These are phyloP conservation scores for barley (Hordeum vulgare) DNA, from an alignment of 176 grass and related monocot species.

Conservation along the genomic window DNA sequence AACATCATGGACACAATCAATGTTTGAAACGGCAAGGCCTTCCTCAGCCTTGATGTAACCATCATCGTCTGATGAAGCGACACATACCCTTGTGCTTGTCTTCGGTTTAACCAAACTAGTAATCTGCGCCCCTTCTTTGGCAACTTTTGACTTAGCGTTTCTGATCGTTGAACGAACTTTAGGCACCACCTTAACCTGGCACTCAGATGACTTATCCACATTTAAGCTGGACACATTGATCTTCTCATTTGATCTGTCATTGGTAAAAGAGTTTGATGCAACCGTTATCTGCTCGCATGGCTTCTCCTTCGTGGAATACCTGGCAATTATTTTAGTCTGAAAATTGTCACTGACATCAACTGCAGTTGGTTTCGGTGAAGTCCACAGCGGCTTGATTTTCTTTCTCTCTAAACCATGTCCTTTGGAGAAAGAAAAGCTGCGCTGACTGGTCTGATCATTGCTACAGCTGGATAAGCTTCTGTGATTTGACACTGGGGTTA, in stretches of 20 bases:
- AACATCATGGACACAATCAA: neutral
- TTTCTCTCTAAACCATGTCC: constrained; percentile 18
- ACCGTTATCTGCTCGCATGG: neutral
- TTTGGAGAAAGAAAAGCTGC: constrained; percentile 34
- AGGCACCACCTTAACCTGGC: neutral
- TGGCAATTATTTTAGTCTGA: neutral
- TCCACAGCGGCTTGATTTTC: constrained; percentile 21
- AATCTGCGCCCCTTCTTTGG: constrained; percentile 21
- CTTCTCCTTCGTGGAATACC: constrained; percentile 34
- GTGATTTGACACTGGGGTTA: constrained; percentile 66
- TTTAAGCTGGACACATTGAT: neutral
- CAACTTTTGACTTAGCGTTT: neutral
- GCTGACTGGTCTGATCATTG: constrained; percentile 38
- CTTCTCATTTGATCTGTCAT: constrained; percentile 22
- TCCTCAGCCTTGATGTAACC: constrained; percentile 22
- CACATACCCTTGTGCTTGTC: neutral
- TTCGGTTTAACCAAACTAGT: constrained; percentile 34
- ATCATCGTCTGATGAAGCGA: constrained; percentile 17
- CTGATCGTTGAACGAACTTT: constrained; percentile 21
- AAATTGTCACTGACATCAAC: constrained; percentile 11
- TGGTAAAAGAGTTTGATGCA: constrained; percentile 6
- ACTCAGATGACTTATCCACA: constrained; percentile 28
- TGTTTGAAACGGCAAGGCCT: constrained; percentile 20
- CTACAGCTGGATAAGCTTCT: constrained; percentile 72
- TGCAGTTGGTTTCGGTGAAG: constrained; percentile 29